A percentile compares a stretch with the other conserved stretches of the same genome.
Evolutionary conservation across 2,329 filamentous ascomycete genomes (phyloP).

Genomic region (Exophiala sideris): DNA sequence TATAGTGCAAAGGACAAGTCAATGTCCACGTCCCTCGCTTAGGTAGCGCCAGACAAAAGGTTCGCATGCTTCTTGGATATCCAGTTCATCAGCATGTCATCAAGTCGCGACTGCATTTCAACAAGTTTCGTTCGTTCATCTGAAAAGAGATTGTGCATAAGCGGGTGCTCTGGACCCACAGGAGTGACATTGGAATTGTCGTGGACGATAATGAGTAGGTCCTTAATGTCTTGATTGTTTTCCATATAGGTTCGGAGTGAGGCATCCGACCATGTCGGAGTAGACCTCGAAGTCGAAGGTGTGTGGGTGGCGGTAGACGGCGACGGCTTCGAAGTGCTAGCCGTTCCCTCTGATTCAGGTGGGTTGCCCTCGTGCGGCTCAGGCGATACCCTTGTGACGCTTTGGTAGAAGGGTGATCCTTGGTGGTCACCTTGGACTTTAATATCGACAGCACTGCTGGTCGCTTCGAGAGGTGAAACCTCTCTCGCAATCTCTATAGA

Average conservation of each 20-base stretch:
- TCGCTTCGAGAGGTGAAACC: slow-evolving; percentile 55
- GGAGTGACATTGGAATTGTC: slow-evolving; percentile 82
- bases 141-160: slow-evolving; percentile 74
- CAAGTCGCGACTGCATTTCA: slow-evolving; percentile 85
- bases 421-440: slow-evolving; percentile 66
- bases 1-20: background rate
- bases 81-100: slow-evolving; percentile 82
- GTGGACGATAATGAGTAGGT: slow-evolving; percentile 86
- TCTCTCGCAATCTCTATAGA: slow-evolving; percentile 67
- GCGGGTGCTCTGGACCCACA: slow-evolving; percentile 77
- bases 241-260: slow-evolving; percentile 87
- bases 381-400: slow-evolving; percentile 12
- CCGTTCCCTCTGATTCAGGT: slow-evolving; percentile 33
- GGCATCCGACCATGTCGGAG: slow-evolving; percentile 78
- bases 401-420: slow-evolving; percentile 37
- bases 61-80: slow-evolving; percentile 48
- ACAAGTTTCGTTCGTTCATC: slow-evolving; percentile 82
- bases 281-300: slow-evolving; percentile 52
- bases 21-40: slow-evolving; percentile 4
- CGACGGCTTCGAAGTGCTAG: slow-evolving; percentile 30
- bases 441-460: slow-evolving; percentile 64
- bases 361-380: slow-evolving; percentile 31
- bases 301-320: slow-evolving; percentile 51
- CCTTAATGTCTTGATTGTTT: slow-evolving; percentile 80
- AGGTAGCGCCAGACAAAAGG: slow-evolving; percentile 16